Evolutionary conservation across 148 eudicot species (phyloP).

Genomic region (Gaultheria prostrata): DNA sequence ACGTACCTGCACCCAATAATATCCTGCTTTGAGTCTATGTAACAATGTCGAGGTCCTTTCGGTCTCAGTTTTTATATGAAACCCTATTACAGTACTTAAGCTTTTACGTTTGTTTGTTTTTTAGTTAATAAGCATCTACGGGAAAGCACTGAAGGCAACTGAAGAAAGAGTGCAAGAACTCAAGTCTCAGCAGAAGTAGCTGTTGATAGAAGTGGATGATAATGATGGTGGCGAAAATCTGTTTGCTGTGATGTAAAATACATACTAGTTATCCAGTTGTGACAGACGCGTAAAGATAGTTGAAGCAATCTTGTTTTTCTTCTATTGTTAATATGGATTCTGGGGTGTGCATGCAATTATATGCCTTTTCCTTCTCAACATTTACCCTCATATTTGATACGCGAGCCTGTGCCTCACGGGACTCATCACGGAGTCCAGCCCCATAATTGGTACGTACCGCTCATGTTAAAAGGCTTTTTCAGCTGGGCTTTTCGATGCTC

Average conservation of each 20-base stretch:
- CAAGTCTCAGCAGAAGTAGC: constrained; percentile 30
- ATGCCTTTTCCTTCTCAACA: neutral
- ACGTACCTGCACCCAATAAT: neutral
- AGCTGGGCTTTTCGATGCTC: too few species aligned
- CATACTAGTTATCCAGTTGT: neutral
- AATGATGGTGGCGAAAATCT: neutral
- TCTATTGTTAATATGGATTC: neutral
- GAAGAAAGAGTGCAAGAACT: constrained; percentile 30
- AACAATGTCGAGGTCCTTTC: neutral
- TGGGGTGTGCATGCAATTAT: neutral
- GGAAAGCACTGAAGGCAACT: constrained; percentile 23
- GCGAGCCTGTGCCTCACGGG: neutral
- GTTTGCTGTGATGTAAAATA: neutral
- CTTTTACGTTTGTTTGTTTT: too few species aligned
- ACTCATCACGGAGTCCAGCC: too few species aligned
- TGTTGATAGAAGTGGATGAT: constrained; percentile 6
- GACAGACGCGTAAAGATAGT: neutral
- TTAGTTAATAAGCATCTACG: constrained; percentile 26
- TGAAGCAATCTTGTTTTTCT: neutral
- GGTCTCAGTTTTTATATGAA: neutral
- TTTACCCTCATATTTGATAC: neutral
- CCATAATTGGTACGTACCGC: too few species aligned
- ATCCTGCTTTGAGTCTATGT: neutral
- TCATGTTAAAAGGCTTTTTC: too few species aligned
- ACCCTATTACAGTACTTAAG: neutral